Evolutionary conservation across 1,284 basidiomycete genomes (phyloP).

Genomic region (Afroboletus lepidellus): DNA sequence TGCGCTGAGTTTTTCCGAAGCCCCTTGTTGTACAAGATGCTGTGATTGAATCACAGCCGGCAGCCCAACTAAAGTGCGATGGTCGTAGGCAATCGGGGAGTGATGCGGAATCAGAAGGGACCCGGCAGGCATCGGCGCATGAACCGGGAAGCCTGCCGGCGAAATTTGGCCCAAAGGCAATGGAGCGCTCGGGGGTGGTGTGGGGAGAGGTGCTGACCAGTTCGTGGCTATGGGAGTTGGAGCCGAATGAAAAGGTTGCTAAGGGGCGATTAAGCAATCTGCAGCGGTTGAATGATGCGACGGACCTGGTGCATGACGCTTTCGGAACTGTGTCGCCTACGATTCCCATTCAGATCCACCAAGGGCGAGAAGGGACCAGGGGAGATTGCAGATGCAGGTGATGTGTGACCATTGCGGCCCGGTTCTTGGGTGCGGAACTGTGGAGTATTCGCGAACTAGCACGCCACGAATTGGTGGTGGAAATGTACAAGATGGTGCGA

Average conservation of each 20-base stretch:
- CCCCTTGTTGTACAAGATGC: slow-evolving; percentile 2
- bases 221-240: slow-evolving; percentile 15
- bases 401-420: slow-evolving; percentile 3
- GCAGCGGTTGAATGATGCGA: not conserved
- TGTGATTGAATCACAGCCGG: slow-evolving; percentile 4
- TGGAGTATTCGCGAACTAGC: not conserved
- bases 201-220: slow-evolving; percentile 20
- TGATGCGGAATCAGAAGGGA: slow-evolving; percentile 9
- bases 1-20: slow-evolving; percentile 3
- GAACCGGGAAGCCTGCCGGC: slow-evolving; percentile 13
- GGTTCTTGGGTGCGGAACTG: slow-evolving; percentile 10
- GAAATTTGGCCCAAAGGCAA: slow-evolving; percentile 3
- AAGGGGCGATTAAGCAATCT: slow-evolving; percentile 2
- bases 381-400: slow-evolving; percentile 6
- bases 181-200: slow-evolving; percentile 23
- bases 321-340: slow-evolving; percentile 21
- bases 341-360: slow-evolving; percentile 3
- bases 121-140: slow-evolving; percentile 4
- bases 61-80: slow-evolving; percentile 2
- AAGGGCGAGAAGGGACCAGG: slow-evolving; percentile 4
- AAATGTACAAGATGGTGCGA: not conserved
- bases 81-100: slow-evolving; percentile 4
- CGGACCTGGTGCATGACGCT: slow-evolving; percentile 19
- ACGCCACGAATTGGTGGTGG: not conserved
- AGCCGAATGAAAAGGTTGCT: slow-evolving; percentile 16